Base-by-base conservation (phyloP, 495 filamentous ascomycete genomes). In the Hyaloscypha bicolor region DNA sequence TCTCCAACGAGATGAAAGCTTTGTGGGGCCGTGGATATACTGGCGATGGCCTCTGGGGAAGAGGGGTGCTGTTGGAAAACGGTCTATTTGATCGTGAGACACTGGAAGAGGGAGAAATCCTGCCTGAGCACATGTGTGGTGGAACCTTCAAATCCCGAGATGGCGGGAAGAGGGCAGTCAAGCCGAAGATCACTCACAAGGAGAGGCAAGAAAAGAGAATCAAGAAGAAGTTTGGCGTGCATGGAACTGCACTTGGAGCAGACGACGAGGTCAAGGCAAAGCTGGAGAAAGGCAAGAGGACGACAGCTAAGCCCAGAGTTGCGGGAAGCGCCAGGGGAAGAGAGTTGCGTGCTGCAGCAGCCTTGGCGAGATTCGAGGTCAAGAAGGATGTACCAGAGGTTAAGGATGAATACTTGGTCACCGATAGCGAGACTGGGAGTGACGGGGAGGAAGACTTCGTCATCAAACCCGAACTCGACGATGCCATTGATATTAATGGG, bases 21-120 rank as follows among this genome's bases (percentile, higher is more conserved):
- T 72, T 94, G 11, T 92, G 90, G 89, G 76, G 71, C 3, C 83
- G 80, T 32, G 81, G 81, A 4, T 94, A 91, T 67, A 89, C 85
- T 0, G 91, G 91, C 0, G 91, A 94, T 64, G 91, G 91, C 0
- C 75, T 94, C 37, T 94, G 91, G 91, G 89, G 90, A 3, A 73
- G 84, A 22, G 91, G 91, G 0, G 80, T 84, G 57, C 72, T 82
- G 1, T 69, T 94, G 6, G 70, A 81, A 58, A 87, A 83, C 4
- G 90, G 87, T 8, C 75, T 81, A 60, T 90, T 85, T 62, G 81
- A 84, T 30, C 76, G 76, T 29, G 81, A 86, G 53, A 78, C 74
- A 6, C 79, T 86, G 12, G 78, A 77, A 5, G 80, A 80, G 0
- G 80, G 80, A 35, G 82, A 85, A 42, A 74, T 81, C 5, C 72